Evolutionary conservation across 2,329 filamentous ascomycete genomes (phyloP).

Genomic region (Westerdykella ornata): DNA sequence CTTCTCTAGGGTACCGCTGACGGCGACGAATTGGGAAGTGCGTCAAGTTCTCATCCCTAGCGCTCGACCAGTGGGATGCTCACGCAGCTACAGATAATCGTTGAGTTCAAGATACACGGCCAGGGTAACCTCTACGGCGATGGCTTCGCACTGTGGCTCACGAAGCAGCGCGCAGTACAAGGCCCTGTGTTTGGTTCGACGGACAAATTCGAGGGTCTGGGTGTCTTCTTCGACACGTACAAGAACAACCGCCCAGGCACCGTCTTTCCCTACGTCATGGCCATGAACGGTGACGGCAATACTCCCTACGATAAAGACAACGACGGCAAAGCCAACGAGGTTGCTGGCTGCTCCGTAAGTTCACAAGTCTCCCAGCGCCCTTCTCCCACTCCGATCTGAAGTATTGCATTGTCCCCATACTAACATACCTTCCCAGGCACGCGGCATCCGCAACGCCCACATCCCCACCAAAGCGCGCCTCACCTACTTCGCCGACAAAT

Average conservation of each 20-base stretch:
- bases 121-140: slow-evolving; percentile 88
- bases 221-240: slow-evolving; percentile 96
- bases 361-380: neutral
- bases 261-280: slow-evolving; percentile 97
- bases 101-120: slow-evolving; percentile 92
- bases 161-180: slow-evolving; percentile 74
- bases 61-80: slow-evolving; percentile 10
- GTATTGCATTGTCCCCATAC: neutral
- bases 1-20: slow-evolving; percentile 88
- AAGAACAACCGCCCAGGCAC: slow-evolving; percentile 97
- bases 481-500: slow-evolving; percentile 96
- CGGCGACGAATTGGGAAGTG: slow-evolving; percentile 95
- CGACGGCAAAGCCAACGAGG: slow-evolving; percentile 87
- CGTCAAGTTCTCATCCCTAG: slow-evolving; percentile 3
- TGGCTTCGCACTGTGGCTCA: slow-evolving; percentile 97
- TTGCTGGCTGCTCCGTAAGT: slow-evolving; percentile 80
- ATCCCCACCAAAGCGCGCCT: slow-evolving; percentile 76
- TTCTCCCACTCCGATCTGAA: neutral
- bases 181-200: slow-evolving; percentile 82
- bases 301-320: slow-evolving; percentile 86
- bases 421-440: slow-evolving; percentile 48
- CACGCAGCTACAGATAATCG: slow-evolving; percentile 57
- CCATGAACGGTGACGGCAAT: slow-evolving; percentile 90
- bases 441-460: slow-evolving; percentile 70
- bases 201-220: slow-evolving; percentile 88